Conservation (phyloP, 2,329 filamentous ascomycete genomes). For the Epichloe hybrida region DNA sequence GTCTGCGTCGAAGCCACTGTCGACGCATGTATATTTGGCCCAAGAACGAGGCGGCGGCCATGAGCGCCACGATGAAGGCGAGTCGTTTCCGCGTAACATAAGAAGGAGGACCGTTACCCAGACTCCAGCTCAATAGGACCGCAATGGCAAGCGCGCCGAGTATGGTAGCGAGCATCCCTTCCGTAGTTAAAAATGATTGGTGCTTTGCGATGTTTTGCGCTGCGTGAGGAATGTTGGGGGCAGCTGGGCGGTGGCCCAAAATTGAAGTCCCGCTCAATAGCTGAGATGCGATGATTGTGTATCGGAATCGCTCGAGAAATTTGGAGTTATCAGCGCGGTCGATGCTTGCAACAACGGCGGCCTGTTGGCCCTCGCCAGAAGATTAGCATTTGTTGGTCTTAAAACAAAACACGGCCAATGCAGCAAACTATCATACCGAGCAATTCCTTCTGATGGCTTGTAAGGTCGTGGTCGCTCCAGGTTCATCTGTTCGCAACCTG, state of each 20-base stretch:
- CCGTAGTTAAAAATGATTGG: constrained; percentile 25
- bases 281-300: constrained; percentile 84
- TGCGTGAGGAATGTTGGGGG: constrained; percentile 8
- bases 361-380: constrained; percentile 27
- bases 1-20: constrained; percentile 69
- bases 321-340: constrained; percentile 67
- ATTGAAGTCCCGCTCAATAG: constrained; percentile 61
- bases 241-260: constrained; percentile 18
- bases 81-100: constrained; percentile 44
- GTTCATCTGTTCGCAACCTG: constrained; percentile 28
- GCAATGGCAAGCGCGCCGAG: constrained; percentile 48
- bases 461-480: constrained; percentile 20
- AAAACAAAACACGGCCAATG: not conserved
- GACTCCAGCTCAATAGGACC: constrained; percentile 60
- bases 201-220: constrained; percentile 6
- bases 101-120: constrained; percentile 34
- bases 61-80: constrained; percentile 30
- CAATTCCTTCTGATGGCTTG: constrained; percentile 35
- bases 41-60: constrained; percentile 38
- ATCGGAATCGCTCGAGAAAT: constrained; percentile 87
- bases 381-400: not conserved
- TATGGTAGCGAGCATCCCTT: constrained; percentile 34
- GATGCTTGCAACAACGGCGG: constrained; percentile 57
- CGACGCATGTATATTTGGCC: constrained; percentile 62
- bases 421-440: constrained; percentile 27